phyloP scores from a whole-genome alignment of 495 filamentous ascomycete species.

The Oleoguttula mirabilis region DNA sequence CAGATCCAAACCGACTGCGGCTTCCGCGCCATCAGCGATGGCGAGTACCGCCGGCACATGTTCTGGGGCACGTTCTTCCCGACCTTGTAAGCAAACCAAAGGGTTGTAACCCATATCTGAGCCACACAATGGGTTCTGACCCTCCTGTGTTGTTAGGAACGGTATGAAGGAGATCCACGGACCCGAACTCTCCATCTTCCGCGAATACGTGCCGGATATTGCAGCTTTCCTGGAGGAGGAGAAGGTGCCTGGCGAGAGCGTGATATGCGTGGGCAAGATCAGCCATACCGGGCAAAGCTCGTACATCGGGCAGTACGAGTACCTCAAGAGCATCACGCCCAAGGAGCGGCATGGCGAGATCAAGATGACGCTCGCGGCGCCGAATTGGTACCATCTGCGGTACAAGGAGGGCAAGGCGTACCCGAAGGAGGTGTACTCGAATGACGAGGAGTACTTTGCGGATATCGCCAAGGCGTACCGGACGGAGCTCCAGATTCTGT shows the following conservation, averaged over 20 bases:
- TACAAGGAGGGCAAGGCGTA: constrained; percentile 47
- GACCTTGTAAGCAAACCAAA: too few relatives aligned
- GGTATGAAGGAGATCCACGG: constrained; percentile 30
- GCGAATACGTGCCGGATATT: constrained; percentile 52
- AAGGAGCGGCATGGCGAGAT: constrained; percentile 39
- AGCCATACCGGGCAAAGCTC: constrained; percentile 25
- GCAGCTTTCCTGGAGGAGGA: constrained; percentile 58
- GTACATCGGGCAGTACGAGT: constrained; percentile 49
- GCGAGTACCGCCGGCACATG: constrained; percentile 47
- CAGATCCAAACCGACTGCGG: constrained; percentile 36
- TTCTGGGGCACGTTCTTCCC: constrained; percentile 46
- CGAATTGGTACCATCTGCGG: constrained; percentile 57
- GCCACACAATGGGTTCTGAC: too few relatives aligned
- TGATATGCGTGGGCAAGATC: constrained; percentile 50
- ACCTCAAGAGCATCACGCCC: constrained; percentile 40
- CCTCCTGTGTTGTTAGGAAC: too few relatives aligned
- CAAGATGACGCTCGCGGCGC: constrained; percentile 53
- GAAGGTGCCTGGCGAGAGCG: constrained; percentile 62
- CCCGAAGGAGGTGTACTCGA: constrained; percentile 43
- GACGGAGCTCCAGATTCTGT: constrained; percentile 47
- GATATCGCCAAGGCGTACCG: constrained; percentile 51
- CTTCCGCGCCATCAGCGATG: constrained; percentile 56
- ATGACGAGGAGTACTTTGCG: constrained; percentile 47
- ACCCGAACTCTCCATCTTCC: constrained; percentile 26
- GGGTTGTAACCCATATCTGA: too few relatives aligned